These are phyloP conservation scores for Acer campestre DNA, from an alignment of 345 rosid genomes.

Conservation along the genomic window DNA sequence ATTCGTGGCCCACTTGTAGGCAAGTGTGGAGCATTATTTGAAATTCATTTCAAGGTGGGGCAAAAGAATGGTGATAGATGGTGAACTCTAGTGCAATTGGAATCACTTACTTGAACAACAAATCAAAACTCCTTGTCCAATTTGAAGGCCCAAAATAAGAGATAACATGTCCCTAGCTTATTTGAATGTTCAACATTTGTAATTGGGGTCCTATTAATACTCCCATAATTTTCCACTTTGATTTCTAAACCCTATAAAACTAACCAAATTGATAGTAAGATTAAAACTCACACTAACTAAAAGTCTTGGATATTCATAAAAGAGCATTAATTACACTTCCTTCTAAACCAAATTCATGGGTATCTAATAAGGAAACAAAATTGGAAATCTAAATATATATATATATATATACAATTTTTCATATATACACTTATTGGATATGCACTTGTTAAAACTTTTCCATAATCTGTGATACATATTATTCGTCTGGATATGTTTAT, in stretches of 20 bases:
- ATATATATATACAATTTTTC: too few relatives aligned
- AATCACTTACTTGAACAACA: not conserved
- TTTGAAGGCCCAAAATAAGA: constrained; percentile 18
- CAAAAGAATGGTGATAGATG: not conserved
- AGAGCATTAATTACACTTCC: not conserved
- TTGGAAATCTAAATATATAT: not conserved
- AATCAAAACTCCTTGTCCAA: not conserved
- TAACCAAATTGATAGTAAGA: too few relatives aligned
- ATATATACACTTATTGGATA: too few relatives aligned
- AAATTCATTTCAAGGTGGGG: constrained; percentile 10
- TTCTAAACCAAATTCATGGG: too few relatives aligned
- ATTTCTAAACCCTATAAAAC: too few relatives aligned
- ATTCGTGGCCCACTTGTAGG: constrained; percentile 17
- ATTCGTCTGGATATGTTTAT: too few relatives aligned
- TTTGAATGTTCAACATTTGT: not conserved
- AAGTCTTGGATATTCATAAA: not conserved
- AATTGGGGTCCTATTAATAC: not conserved
- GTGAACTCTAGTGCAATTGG: constrained; percentile 3
- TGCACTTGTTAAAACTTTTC: too few relatives aligned
- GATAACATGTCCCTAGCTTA: not conserved
- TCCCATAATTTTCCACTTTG: not conserved
- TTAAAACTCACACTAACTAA: not conserved
- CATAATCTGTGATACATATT: too few relatives aligned
- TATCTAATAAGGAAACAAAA: not conserved
- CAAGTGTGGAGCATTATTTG: constrained; percentile 15